Conservation (phyloP, 306 rosid species). For the Quercus mongolica region DNA sequence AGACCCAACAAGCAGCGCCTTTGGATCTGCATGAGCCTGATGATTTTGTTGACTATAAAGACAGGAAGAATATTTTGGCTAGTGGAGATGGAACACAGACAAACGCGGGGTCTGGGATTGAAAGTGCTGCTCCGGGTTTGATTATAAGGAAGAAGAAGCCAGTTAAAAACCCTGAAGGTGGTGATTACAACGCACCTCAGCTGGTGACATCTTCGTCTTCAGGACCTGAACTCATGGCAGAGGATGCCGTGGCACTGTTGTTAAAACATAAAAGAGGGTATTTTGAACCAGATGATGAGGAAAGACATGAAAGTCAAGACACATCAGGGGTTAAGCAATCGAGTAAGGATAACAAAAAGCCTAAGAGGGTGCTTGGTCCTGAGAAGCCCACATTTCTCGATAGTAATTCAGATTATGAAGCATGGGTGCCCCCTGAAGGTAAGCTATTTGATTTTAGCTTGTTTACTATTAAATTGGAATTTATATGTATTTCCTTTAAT, state of each 20-base stretch:
- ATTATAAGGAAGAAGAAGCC: slow-evolving; percentile 85
- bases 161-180: slow-evolving; percentile 43
- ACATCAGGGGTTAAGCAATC: slow-evolving; percentile 11
- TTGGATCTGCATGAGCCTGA: slow-evolving; percentile 41
- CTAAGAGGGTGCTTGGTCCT: slow-evolving; percentile 80
- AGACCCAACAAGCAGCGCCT: slow-evolving; percentile 39
- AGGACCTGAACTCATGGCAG: slow-evolving; percentile 55
- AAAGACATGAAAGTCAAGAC: slow-evolving; percentile 36
- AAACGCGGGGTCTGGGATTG: slow-evolving; percentile 44
- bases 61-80: slow-evolving; percentile 59
- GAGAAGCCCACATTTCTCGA: slow-evolving; percentile 81
- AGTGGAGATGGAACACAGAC: slow-evolving; percentile 28
- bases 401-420: slow-evolving; percentile 38
- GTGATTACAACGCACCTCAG: slow-evolving; percentile 30
- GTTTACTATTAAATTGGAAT: not conserved
- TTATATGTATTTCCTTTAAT: not conserved
- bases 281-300: slow-evolving; percentile 43
- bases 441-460: slow-evolving; percentile 19
- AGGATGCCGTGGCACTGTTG: slow-evolving; percentile 93
- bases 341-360: slow-evolving; percentile 37
- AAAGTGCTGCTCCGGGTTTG: slow-evolving; percentile 84
- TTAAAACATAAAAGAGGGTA: slow-evolving; percentile 73
- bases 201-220: slow-evolving; percentile 42
- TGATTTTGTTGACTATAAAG: slow-evolving; percentile 84
- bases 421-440: slow-evolving; percentile 98